Evolutionary conservation across 192 early-diverging fungal species (phyloP), one percentile per base, ranked within the genome.

Genomic region (Entomortierella beljakovae): DNA sequence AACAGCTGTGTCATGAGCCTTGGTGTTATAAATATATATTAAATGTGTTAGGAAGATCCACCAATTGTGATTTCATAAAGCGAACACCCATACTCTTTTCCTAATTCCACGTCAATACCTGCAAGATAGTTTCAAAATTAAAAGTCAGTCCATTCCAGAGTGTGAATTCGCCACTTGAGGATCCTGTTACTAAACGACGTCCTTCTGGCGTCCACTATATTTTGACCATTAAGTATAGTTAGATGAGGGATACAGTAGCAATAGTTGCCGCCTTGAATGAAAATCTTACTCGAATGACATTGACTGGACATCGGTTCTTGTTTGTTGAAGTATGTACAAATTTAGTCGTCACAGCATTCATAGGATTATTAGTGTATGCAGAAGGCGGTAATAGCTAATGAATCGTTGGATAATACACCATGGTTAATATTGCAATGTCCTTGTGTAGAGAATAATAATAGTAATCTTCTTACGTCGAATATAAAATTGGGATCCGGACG

Each of bases 101-200:
- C n/a, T n/a, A n/a, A n/a, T n/a, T n/a, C n/a, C n/a, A n/a, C n/a
- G n/a, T n/a, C n/a, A n/a, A 46, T 84, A 87, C 90, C 82, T 97
- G 95, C 64, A 97, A 85, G 81, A 97, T 97, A 15, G 95, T 98
- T 68, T 98, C 98, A 81, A 98, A 99, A 75, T 99, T 99, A 71
- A 99, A 98, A 1, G 94, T 96, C 26, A 98, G 83, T 2, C 97
- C 97, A 73, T 96, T 98, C 98, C 98, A 99, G 29, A 98, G 81
- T 3, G 97, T 99, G 61, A 99, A 95, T 81, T 98, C 97, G 15
- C 98, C 98, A 68, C 88, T 91, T 0, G 95, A 94, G 0, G 95
- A 92, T 11, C 96, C 98, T 3, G 98, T 98, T 18, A 98, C 93
- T 11, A 99, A 81, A 33, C 97, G 89, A 22, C 98, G 84, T 22